Conservation (phyloP, 1,284 basidiomycete genomes). For the Puccinia triticina region DNA sequence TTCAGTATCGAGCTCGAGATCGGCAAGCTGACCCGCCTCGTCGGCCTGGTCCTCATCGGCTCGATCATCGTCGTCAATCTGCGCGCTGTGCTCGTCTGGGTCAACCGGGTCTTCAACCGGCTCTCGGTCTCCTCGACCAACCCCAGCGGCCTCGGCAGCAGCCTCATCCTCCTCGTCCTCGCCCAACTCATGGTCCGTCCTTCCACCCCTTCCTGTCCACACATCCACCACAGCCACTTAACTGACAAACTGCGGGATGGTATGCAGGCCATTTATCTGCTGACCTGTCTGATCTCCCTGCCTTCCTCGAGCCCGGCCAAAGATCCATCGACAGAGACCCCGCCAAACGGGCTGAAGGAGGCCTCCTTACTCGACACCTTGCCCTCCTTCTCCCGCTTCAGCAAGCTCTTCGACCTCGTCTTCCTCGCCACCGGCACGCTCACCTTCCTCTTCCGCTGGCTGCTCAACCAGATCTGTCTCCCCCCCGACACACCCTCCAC, state of each 20-base stretch:
- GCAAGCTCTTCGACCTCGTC: conserved; percentile 61
- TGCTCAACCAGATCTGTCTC: conserved; percentile 55
- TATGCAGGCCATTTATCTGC: conserved; percentile 61
- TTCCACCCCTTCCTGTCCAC: too few species aligned
- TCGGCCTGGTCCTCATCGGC: conserved; percentile 61
- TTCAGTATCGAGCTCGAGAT: conserved; percentile 61
- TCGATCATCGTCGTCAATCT: conserved; percentile 61
- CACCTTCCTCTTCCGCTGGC: conserved; percentile 55
- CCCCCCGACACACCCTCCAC: not conserved
- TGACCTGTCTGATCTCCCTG: conserved; percentile 62
- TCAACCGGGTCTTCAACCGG: conserved; percentile 61
- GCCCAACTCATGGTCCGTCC: conserved; percentile 60
- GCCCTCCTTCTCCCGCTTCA: conserved; percentile 61
- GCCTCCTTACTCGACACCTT: conserved; percentile 59
- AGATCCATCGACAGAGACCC: not conserved
- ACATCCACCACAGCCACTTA: not conserved
- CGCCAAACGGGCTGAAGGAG: conserved; percentile 50
- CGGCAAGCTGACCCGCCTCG: conserved; percentile 60
- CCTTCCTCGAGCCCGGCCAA: conserved; percentile 55
- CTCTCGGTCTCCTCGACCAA: conserved; percentile 58
- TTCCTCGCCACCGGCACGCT: conserved; percentile 60
- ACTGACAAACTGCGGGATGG: not conserved
- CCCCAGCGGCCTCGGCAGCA: conserved; percentile 2
- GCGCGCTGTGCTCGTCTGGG: conserved; percentile 60
- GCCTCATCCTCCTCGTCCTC: conserved; percentile 62